Base-by-base conservation (phyloP, 2,329 filamentous ascomycete genomes). In the Paraphaeosphaeria sporulosa region DNA sequence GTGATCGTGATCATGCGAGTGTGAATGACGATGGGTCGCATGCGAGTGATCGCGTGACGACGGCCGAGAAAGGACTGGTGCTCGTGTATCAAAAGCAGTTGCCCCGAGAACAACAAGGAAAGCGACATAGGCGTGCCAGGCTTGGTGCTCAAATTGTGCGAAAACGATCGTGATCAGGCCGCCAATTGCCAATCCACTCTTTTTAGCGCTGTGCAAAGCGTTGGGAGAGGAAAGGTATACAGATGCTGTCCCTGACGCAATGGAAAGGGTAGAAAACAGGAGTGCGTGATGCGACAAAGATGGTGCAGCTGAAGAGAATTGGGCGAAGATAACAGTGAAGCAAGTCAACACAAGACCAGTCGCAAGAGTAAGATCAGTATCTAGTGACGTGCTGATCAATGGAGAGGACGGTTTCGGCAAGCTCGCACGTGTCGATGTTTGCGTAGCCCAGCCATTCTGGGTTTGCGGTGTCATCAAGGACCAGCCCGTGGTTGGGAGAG, bases 191-290 rank as follows among this genome's bases (percentile, higher is more conserved):
- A 77, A 54, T 10, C 76, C 77, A n/a, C 64, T 55, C 54, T 75
- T 73, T 34, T 68, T 72, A 44, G 75, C 70, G 47, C 73, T 80
- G 51, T 78, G 78, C 27, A 84, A 70, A 46, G 77, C 71, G 49
- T 77, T 69, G 23, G 82, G 80, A 57, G 79, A 68, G 13, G 79
- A 75, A 61, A 81, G 78, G 50, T 79, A 75, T 46, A 82, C 71
- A 44, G 82, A 72, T 53, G 76, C 79, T 55, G 78, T 74, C n/a
- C 79, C 78, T 52, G 77, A 77, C 57, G 75, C 76, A 60, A 83
- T 71, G 19, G 81, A 79, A 6, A 81, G 64, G 7, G 75, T 71
- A 36, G 78, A 79, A 61, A 80, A 79, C 1, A 72, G 61, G 17
- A 81, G 67, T 0, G 78, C 68, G 21, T 73, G 66, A 10, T 68